These are phyloP conservation scores for Venturia oleaginea DNA, from an alignment of 2,329 filamentous ascomycete species.

Conservation along the genomic window DNA sequence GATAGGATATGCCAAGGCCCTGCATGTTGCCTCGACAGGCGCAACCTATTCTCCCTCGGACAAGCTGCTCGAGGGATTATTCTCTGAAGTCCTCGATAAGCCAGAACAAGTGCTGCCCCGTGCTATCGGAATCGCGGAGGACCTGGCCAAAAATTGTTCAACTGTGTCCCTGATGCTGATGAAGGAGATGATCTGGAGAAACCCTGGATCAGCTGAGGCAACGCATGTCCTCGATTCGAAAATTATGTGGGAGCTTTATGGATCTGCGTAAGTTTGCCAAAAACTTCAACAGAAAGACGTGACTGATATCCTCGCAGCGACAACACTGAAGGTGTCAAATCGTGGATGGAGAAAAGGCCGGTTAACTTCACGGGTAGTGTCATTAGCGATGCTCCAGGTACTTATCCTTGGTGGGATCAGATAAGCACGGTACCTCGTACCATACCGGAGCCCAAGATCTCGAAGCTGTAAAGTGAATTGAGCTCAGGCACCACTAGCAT, in stretches of 20 bases:
- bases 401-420: constrained; percentile 39
- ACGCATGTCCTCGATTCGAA: constrained; percentile 61
- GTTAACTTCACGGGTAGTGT: constrained; percentile 54
- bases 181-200: constrained; percentile 61
- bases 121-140: constrained; percentile 57
- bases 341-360: constrained; percentile 61
- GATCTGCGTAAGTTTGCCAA: constrained; percentile 24
- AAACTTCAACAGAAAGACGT: background rate
- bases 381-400: constrained; percentile 48
- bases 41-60: constrained; percentile 44
- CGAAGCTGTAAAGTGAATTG: background rate
- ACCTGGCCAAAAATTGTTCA: constrained; percentile 59
- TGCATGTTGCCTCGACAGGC: constrained; percentile 60
- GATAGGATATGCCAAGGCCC: constrained; percentile 53
- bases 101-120: constrained; percentile 53
- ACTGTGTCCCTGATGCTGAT: constrained; percentile 55
- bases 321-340: constrained; percentile 56
- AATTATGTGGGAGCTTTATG: constrained; percentile 52
- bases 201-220: constrained; percentile 53
- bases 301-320: constrained; percentile 30
- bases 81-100: constrained; percentile 53
- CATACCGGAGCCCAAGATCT: background rate
- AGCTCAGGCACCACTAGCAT: background rate
- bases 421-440: background rate
- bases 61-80: constrained; percentile 49